Conservation (phyloP, 2,329 filamentous ascomycete genomes). For the Uncinocarpus reesii region DNA sequence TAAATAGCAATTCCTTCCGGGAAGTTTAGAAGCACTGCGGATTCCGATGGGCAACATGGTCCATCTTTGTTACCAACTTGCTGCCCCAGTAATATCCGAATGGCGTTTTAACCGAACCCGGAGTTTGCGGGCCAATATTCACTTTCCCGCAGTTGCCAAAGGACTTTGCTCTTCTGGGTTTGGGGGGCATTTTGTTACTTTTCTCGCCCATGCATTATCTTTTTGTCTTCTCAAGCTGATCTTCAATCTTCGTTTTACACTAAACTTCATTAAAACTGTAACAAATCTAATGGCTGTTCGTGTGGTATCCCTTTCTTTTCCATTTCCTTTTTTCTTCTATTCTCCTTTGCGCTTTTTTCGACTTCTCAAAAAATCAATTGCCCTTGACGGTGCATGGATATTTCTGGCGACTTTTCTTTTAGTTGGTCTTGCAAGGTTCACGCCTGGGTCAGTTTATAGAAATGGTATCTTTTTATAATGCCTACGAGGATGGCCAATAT, state of each 20-base stretch:
- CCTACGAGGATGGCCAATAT: not conserved
- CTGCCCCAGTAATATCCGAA: not conserved
- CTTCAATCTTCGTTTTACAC: not conserved
- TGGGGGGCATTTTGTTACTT: slow-evolving; percentile 8
- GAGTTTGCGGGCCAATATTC: not conserved
- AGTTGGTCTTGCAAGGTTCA: not conserved
- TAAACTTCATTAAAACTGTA: not conserved
- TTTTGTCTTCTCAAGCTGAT: not conserved
- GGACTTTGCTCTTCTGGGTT: not conserved
- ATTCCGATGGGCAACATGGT: not conserved
- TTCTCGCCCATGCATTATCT: not conserved
- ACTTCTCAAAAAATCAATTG: not conserved
- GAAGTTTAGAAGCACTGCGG: not conserved
- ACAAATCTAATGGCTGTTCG: slow-evolving; percentile 11
- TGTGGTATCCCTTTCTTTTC: too few relatives aligned
- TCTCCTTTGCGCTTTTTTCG: not conserved
- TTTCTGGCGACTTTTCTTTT: not conserved
- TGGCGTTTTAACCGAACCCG: not conserved
- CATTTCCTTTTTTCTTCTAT: not conserved
- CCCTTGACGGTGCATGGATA: slow-evolving; percentile 7
- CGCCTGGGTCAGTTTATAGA: slow-evolving; percentile 3
- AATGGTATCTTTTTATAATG: slow-evolving; percentile 5
- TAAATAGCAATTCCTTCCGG: not conserved
- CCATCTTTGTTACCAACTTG: too few relatives aligned
- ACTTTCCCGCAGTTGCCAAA: not conserved